Conservation (phyloP, 257 asterid species). For the Solanum paucissectum region DNA sequence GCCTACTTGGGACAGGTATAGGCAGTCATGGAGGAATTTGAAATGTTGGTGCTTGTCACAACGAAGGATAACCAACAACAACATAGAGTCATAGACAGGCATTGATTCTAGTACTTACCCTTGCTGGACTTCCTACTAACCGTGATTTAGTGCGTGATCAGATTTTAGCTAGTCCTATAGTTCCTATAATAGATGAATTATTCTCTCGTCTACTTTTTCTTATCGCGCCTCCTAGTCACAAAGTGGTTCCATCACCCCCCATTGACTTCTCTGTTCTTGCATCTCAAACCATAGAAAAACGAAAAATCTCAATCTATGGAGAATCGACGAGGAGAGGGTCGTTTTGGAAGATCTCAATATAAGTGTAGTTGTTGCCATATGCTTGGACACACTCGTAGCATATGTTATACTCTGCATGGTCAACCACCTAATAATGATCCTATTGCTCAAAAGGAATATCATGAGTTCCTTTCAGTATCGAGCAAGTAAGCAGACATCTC, state of each 20-base stretch:
- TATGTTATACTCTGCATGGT: not conserved
- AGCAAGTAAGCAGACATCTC: not conserved
- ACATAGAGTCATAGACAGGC: not conserved
- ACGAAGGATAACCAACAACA: not conserved
- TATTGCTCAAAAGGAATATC: not conserved
- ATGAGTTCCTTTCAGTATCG: not conserved
- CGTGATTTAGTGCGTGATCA: not conserved
- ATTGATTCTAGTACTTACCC: not conserved
- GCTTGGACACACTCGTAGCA: not conserved
- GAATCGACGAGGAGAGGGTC: not conserved
- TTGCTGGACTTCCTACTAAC: not conserved
- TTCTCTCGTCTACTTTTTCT: not conserved
- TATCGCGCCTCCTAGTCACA: not conserved
- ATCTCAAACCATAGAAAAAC: not conserved
- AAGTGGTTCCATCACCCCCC: not conserved
- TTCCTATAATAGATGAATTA: not conserved
- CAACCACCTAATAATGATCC: not conserved
- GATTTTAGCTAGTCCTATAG: not conserved
- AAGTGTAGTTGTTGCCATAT: not conserved
- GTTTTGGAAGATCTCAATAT: not conserved
- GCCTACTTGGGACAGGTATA: not conserved
- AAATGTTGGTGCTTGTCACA: not conserved
- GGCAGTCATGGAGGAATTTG: not conserved
- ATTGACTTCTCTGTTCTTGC: not conserved
- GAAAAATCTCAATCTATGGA: not conserved